phyloP scores from a whole-genome alignment of 148 eudicot genomes.

The Tetragonia tetragonoides region DNA sequence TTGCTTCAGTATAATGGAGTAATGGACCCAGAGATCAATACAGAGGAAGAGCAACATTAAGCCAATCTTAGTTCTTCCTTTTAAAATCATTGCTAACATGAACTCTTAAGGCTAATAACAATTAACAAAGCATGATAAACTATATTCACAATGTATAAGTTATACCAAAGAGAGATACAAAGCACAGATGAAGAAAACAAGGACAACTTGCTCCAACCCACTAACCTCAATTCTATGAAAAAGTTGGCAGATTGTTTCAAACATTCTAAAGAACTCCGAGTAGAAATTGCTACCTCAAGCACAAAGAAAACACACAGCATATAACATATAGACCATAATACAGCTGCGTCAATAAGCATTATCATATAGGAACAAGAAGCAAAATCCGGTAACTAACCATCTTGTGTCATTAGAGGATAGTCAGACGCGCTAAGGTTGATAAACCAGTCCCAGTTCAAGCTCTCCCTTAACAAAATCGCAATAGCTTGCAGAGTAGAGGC shows the following conservation, averaged over 20 bases:
- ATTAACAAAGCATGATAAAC: neutral
- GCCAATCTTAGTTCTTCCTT: conserved; percentile 1
- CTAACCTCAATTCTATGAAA: neutral
- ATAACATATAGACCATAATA: neutral
- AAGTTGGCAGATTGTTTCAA: neutral
- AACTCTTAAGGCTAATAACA: neutral
- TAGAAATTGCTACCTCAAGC: neutral
- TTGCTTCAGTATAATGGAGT: no score
- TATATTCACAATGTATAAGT: no score
- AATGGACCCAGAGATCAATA: neutral
- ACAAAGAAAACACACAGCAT: neutral
- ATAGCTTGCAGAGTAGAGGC: conserved; percentile 96
- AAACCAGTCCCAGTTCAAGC: conserved; percentile 92
- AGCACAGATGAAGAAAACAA: no score
- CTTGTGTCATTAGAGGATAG: conserved; percentile 96
- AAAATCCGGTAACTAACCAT: conserved; percentile 56
- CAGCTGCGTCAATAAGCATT: neutral
- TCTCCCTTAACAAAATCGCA: conserved; percentile 72
- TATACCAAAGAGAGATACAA: neutral
- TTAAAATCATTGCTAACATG: neutral
- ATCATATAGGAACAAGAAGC: conserved; percentile 9
- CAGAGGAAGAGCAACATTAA: neutral
- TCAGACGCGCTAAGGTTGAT: conserved; percentile 97
- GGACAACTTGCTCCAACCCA: no score
- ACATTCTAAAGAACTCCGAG: neutral